Evolutionary conservation across 1,284 basidiomycete genomes (phyloP), one percentile per base, ranked within the genome.

Genomic region (Bondarzewia mesenterica): DNA sequence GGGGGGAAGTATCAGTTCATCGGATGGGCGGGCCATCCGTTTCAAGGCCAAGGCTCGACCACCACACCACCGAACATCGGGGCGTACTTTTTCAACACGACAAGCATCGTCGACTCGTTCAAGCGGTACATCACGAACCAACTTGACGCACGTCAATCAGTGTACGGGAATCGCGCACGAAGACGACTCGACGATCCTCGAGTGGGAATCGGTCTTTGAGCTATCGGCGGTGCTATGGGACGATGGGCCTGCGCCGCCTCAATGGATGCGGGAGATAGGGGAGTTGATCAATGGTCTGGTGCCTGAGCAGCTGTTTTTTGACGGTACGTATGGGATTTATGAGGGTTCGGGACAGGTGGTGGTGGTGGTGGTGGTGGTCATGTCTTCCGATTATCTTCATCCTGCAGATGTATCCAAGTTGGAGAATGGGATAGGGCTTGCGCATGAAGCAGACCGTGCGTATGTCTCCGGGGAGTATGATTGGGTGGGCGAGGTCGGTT

Each of bases 191-290:
- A 61, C 58, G 1, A 63, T 63, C 37, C 48, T 63, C n/a, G 63
- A 56, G 1, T 66, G 65, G 56, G 67, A 69, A 42, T 63, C 64
- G 0, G 67, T 66, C 5, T 67, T 68, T 50, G 65, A 69, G 42
- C 59, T 68, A 10, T 54, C 60, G 7, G 58, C 49, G 14, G 56
- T 48, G 27, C 50, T 51, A 1, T 60, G 58, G 18, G 52, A 53
- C 1, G 49, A 56, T 15, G 58, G 58, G 35, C 58, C 59, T 29
- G 56, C 67, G 0, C 60, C 62, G 1, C 52, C 57, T 15, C 55
- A 54, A 14, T 67, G 67, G 66, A 65, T 63, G 20, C 54, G 55
- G 15, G 56, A 62, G 8, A 62, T 68, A 42, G 57, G 58, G 4
- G 45, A 51, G 37, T 54, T 60, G 18, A 47, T 68, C 12, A 67